These are phyloP conservation scores for Fraxinus anomala DNA, from an alignment of 257 asterid species.

Conservation along the genomic window DNA sequence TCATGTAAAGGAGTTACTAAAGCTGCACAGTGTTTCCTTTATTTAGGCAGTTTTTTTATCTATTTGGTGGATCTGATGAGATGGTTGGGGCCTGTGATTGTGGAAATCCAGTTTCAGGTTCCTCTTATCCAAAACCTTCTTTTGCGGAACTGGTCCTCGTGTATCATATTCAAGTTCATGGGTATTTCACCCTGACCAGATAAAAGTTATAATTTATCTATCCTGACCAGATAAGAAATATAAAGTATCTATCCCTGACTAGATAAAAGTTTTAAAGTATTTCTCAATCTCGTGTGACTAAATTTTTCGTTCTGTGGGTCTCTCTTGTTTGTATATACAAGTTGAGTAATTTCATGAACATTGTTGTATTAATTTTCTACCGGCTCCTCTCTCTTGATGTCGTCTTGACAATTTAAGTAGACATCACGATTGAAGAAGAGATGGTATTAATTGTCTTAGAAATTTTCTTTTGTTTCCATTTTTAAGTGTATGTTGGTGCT, in stretches of 20 bases:
- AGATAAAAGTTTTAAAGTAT: neutral
- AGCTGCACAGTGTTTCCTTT: neutral
- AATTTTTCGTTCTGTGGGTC: slow-evolving; percentile 17
- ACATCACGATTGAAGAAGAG: neutral
- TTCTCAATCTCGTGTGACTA: slow-evolving; percentile 16
- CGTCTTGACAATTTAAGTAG: neutral
- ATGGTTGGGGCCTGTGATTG: slow-evolving; percentile 22
- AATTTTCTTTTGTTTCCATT: too few species aligned
- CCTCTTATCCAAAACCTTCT: slow-evolving; percentile 20
- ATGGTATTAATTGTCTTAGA: neutral
- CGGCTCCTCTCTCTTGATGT: neutral
- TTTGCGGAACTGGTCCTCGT: slow-evolving; percentile 21
- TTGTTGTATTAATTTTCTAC: slow-evolving; percentile 9
- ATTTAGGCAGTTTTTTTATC: neutral
- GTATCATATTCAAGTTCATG: slow-evolving; percentile 35
- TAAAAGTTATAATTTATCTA: slow-evolving; percentile 3
- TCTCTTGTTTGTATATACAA: slow-evolving; percentile 33
- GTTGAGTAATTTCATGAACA: slow-evolving; percentile 12
- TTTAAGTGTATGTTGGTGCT: too few species aligned
- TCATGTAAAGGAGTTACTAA: slow-evolving; percentile 22
- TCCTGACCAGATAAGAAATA: neutral
- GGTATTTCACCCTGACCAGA: slow-evolving; percentile 18
- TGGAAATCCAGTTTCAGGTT: slow-evolving; percentile 38
- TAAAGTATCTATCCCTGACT: neutral
- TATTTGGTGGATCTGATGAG: slow-evolving; percentile 15